phyloP scores from a whole-genome alignment of 2,329 filamentous ascomycete species.

The Penicillium crustosum region DNA sequence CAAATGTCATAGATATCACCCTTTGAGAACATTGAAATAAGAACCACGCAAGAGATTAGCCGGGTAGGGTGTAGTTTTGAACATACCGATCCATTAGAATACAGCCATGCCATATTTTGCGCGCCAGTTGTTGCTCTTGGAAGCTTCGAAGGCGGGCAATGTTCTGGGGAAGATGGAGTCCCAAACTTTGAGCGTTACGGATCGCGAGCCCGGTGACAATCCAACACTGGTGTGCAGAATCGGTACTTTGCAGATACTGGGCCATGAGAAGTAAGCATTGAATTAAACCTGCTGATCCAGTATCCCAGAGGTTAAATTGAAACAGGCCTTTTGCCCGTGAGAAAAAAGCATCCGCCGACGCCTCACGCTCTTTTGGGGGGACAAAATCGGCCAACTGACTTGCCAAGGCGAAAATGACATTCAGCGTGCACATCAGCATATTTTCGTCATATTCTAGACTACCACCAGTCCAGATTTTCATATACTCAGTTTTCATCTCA shows the following conservation, averaged over 20 bases:
- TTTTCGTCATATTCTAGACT: slow-evolving; percentile 41
- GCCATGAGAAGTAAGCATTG: slow-evolving; percentile 51
- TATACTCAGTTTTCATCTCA: slow-evolving; percentile 42
- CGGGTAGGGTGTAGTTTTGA: background rate
- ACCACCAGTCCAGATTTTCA: slow-evolving; percentile 44
- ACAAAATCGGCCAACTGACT: slow-evolving; percentile 48
- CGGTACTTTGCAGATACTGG: slow-evolving; percentile 53
- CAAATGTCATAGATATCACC: slow-evolving; percentile 41
- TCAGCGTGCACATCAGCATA: slow-evolving; percentile 48
- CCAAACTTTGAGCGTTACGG: slow-evolving; percentile 50
- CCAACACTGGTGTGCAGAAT: slow-evolving; percentile 52
- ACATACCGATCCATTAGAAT: slow-evolving; percentile 39
- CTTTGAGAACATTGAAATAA: slow-evolving; percentile 15
- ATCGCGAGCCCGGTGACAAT: slow-evolving; percentile 51
- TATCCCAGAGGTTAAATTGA: slow-evolving; percentile 46
- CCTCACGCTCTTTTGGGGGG: slow-evolving; percentile 42
- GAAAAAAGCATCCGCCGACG: slow-evolving; percentile 46
- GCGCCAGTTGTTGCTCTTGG: slow-evolving; percentile 32
- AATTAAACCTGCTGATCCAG: slow-evolving; percentile 46
- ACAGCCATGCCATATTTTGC: slow-evolving; percentile 40
- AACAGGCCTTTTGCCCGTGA: slow-evolving; percentile 45
- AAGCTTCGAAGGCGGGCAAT: slow-evolving; percentile 26
- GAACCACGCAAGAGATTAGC: background rate
- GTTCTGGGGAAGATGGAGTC: slow-evolving; percentile 47
- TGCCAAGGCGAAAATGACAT: slow-evolving; percentile 50